Evolutionary conservation across 768 basidiomycete species (phyloP), one percentile per base, ranked within the genome.

Genomic region (Suillus plorans): DNA sequence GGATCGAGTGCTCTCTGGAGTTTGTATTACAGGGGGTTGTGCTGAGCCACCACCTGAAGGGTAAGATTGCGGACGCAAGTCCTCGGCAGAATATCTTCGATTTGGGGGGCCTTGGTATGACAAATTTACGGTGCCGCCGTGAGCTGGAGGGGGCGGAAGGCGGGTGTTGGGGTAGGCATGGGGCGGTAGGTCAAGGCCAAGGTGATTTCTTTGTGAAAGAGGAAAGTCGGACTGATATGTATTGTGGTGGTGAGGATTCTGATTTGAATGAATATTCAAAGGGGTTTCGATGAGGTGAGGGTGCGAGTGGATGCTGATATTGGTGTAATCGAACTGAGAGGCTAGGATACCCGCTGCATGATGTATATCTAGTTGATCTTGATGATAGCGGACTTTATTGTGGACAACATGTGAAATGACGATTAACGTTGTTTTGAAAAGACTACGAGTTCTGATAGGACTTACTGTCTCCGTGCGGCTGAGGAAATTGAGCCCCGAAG

Each of bases 331-430:
- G 78, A 84, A 86, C 74, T 82, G 82, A 16, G 82, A 81, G 63
- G 81, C 76, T 71, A 83, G 81, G 60, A 82, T 81, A 71, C 76
- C 77, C 53, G 81, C 77, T 65, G 83, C 79, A 74, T 74, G 80
- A 71, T 84, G 82, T 63, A 81, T 77, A 76, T 82, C 80, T 77
- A 74, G 69, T 60, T 77, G 70, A 75, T 78, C 79, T 41, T 69
- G 66, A 37, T 82, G 82, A 81, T 83, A 90, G 80, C 88, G 90
- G 86, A 86, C 90, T 91, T 89, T 85, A 81, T 88, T 83, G 78
- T 73, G 72, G 73, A 77, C 78, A 72, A 71, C 66, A 72, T 70
- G 72, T 77, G 79, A 80, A 77, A 76, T 74, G 72, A 69, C 63
- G 53, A 69, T 72, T 70, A 69, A 66, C 74, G 68, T 69, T 68